Evolutionary conservation across 1,284 basidiomycete genomes (phyloP).

Genomic region (Melampsora occidentalis): DNA sequence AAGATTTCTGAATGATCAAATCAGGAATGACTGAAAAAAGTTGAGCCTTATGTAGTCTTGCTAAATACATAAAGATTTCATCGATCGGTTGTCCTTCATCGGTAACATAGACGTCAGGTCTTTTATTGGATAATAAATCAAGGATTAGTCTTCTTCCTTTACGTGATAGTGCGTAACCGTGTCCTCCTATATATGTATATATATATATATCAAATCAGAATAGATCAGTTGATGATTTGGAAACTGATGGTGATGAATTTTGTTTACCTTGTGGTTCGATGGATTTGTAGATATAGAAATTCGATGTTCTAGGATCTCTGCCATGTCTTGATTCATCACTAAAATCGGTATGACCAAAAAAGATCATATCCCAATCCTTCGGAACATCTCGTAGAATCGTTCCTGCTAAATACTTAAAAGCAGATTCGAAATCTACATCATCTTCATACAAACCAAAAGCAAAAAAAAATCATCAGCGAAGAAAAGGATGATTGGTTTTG

Average conservation of each 20-base stretch:
- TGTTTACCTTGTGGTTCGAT: slow-evolving; percentile 38
- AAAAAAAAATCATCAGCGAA: neutral
- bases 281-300: slow-evolving; percentile 39
- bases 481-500: neutral
- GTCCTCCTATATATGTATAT: too few species aligned
- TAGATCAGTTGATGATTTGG: neutral
- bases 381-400: slow-evolving; percentile 38
- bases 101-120: slow-evolving; percentile 23
- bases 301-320: slow-evolving; percentile 7
- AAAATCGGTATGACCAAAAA: slow-evolving; percentile 43
- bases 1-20: slow-evolving; percentile 28
- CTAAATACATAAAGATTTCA: slow-evolving; percentile 39
- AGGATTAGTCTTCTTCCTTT: slow-evolving; percentile 33
- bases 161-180: slow-evolving; percentile 37
- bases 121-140: slow-evolving; percentile 32
- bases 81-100: slow-evolving; percentile 39
- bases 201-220: too few species aligned
- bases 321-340: slow-evolving; percentile 37
- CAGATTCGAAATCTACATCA: slow-evolving; percentile 42
- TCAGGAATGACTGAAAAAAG: slow-evolving; percentile 39
- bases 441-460: neutral
- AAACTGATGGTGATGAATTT: neutral
- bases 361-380: slow-evolving; percentile 39
- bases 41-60: slow-evolving; percentile 14
- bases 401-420: slow-evolving; percentile 35